Conservation (phyloP, 2,329 filamentous ascomycete genomes). For the Fusarium sp. region DNA sequence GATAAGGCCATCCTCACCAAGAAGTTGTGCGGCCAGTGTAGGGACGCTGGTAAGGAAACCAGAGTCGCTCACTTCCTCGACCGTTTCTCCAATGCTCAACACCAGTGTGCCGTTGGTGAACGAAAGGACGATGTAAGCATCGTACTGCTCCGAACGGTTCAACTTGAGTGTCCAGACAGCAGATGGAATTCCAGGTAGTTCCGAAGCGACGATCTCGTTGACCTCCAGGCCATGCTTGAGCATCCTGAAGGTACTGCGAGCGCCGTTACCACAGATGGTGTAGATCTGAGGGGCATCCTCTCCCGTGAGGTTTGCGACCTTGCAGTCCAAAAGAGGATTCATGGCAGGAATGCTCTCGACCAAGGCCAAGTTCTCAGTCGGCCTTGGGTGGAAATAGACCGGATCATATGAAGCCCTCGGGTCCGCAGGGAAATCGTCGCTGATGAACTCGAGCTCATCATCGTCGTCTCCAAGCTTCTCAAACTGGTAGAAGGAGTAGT, state of each 20-base stretch:
- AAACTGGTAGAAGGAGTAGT: conserved; percentile 96
- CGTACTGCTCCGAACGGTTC: conserved; percentile 82
- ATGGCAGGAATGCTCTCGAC: conserved; percentile 89
- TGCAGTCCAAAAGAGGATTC: conserved; percentile 92
- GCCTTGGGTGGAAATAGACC: conserved; percentile 86
- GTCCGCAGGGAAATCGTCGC: conserved; percentile 84
- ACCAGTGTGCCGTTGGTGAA: conserved; percentile 92
- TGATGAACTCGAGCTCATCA: conserved; percentile 86
- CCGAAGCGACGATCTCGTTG: conserved; percentile 94
- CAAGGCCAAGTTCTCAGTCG: conserved; percentile 83
- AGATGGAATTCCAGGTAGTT: conserved; percentile 87
- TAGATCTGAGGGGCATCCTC: conserved; percentile 98
- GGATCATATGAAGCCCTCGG: conserved; percentile 78
- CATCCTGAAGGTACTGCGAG: conserved; percentile 89
- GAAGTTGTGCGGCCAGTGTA: conserved; percentile 91
- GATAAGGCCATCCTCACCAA: conserved; percentile 91
- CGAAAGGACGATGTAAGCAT: conserved; percentile 95
- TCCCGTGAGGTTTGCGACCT: conserved; percentile 88
- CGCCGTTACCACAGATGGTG: conserved; percentile 87
- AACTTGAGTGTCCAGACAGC: conserved; percentile 97
- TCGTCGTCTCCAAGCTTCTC: conserved; percentile 97
- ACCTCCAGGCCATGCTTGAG: conserved; percentile 94
- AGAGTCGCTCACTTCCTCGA: conserved; percentile 94
- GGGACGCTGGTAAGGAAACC: conserved; percentile 90
- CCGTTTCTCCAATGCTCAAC: conserved; percentile 94